A percentile compares a stretch with the other conserved stretches of the same genome.
Conservation (phyloP, 148 eudicot genomes). For the Vaccinium vitisidaea region DNA sequence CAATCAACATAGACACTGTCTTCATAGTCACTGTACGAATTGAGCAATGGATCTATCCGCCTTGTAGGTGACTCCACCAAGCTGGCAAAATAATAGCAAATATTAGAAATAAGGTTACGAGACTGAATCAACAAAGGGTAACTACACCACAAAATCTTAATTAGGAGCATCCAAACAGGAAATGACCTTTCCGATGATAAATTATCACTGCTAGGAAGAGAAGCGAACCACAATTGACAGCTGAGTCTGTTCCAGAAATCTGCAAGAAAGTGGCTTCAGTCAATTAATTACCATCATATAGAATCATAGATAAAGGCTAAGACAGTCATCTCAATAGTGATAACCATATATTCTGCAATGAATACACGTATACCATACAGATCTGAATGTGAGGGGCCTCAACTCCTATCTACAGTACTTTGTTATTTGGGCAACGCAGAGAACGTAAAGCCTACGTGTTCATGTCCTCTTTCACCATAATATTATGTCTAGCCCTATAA, state of each 20-base stretch:
- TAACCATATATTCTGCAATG: background rate
- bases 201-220: slow-evolving; percentile 41
- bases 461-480: background rate
- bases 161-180: background rate
- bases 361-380: background rate
- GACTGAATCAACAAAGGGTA: slow-evolving; percentile 6
- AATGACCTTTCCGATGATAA: slow-evolving; percentile 54
- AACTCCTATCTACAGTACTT: too few species aligned
- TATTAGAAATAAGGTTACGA: background rate
- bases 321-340: background rate
- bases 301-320: background rate
- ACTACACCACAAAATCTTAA: background rate
- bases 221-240: slow-evolving; percentile 86
- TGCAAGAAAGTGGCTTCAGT: slow-evolving; percentile 29
- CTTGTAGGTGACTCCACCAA: slow-evolving; percentile 39
- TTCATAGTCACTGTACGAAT: slow-evolving; percentile 88
- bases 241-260: slow-evolving; percentile 97
- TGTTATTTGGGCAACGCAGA: background rate
- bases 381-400: background rate
- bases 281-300: slow-evolving; percentile 10
- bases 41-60: slow-evolving; percentile 55
- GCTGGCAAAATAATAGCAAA: slow-evolving; percentile 35
- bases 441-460: background rate
- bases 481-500: background rate
- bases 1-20: slow-evolving; percentile 90